A percentile compares a stretch with the other conserved stretches of the same genome.
These are phyloP conservation scores for Phialophora verrucosa DNA, from an alignment of 2,329 filamentous ascomycete species.

Conservation along the genomic window DNA sequence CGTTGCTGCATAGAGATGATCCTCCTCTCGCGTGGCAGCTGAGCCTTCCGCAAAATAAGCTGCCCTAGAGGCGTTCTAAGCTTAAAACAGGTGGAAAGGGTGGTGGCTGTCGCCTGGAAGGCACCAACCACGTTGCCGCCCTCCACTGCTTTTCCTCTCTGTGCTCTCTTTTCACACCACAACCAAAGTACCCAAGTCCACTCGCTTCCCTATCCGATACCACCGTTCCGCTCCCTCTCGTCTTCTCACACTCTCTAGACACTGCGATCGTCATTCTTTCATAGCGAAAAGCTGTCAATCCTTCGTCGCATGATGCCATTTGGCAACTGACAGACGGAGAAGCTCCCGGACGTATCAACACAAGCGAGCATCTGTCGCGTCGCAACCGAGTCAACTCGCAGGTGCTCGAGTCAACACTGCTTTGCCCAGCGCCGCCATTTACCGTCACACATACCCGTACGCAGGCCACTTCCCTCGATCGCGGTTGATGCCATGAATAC, in stretches of 20 bases:
- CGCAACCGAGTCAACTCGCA: conserved; percentile 9
- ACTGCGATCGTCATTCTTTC: conserved; percentile 1
- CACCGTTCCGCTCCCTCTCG: conserved; percentile 2
- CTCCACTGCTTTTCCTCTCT: background rate
- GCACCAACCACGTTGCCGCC: conserved; percentile 1
- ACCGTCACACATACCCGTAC: conserved; percentile 10
- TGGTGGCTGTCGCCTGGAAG: conserved; percentile 8
- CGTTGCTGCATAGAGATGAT: background rate
- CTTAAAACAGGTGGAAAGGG: background rate
- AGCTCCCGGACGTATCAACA: conserved; percentile 5
- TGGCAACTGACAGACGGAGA: background rate
- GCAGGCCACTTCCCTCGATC: background rate
- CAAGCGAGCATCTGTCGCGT: conserved; percentile 9
- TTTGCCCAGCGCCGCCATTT: background rate
- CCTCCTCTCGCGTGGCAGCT: conserved; percentile 20
- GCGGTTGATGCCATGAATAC: conserved; percentile 24
- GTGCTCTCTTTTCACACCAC: conserved; percentile 4
- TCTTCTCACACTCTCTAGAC: background rate
- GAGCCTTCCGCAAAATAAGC: conserved; percentile 11
- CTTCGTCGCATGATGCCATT: background rate
- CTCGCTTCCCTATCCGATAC: background rate
- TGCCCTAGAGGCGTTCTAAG: background rate
- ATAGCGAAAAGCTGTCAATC: conserved; percentile 1
- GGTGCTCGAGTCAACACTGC: background rate
- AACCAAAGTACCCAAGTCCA: conserved; percentile 2